Base-by-base conservation (phyloP, 441 rosid genomes). In the Erodium chrysanthum region DNA sequence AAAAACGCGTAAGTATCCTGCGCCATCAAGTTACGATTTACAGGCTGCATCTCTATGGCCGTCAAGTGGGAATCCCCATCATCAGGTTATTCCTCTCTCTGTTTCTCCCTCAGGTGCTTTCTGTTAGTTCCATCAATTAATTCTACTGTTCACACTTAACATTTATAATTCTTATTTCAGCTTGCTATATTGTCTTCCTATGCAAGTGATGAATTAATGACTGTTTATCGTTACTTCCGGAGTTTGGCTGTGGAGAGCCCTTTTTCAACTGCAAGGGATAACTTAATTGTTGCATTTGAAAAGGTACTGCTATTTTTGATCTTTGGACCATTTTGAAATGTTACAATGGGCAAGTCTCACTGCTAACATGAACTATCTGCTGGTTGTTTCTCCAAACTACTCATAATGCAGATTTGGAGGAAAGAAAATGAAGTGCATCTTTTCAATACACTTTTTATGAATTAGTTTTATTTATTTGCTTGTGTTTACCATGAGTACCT, bases 151-250 rank as follows among this genome's bases (percentile, higher is more conserved):
- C 33, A 29, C 33, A 29, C 33, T 29, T 29, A 29, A 29, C 33
- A 29, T 29, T 29, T 29, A 29, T 29, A 6, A 29, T 29, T 29
- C 33, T 70, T 75, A 70, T 81, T 78, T 69, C 90, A 91, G 98
- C 96, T 93, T 77, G 98, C 98, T 54, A 91, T 93, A 77, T 74
- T 91, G 83, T 90, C 97, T 37, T 86, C 96, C 21, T 93, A 93
- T 68, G 84, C 84, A 8, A 89, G 83, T 64, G 96, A 91, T 77
- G 98, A 93, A 76, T 78, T 89, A 80, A 82, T 71, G 65, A 86
- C 89, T 33, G 81, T 86, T 33, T 93, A 93, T 75, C 89, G 90
- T 20, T 93, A 91, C 76, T 93, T 93, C 68, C 89, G 97, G 74
- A 93, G 98, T 80, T 78, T 93, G 78, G 95, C 97, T 20, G 89